Evolutionary conservation across 257 asterid genomes (phyloP).

Genomic region (Jaltomata sinuosa): DNA sequence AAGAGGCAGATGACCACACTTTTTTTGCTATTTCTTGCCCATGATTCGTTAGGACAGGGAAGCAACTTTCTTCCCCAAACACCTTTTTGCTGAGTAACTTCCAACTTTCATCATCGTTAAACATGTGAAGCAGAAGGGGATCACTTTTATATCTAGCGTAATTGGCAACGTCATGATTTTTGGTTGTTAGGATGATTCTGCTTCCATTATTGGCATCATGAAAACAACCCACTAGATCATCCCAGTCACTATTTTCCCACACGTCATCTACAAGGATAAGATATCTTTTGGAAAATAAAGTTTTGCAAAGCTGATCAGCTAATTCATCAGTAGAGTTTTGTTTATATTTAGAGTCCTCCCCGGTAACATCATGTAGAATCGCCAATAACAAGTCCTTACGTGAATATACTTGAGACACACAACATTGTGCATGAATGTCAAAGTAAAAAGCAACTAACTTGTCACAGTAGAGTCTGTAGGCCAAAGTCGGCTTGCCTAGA

Average conservation of each 20-base stretch:
- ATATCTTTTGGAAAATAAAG: not conserved
- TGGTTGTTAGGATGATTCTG: not conserved
- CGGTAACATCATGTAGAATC: not conserved
- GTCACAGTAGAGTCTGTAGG: not conserved
- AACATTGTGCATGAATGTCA: not conserved
- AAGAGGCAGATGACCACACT: constrained; percentile 2
- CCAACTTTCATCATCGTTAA: constrained; percentile 4
- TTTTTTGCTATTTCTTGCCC: not conserved
- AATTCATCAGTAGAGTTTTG: not conserved
- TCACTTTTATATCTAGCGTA: not conserved
- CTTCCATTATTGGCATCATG: not conserved
- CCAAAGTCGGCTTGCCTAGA: constrained; percentile 4
- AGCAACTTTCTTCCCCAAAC: not conserved
- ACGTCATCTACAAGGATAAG: constrained; percentile 9
- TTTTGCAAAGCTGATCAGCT: not conserved
- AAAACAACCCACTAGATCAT: not conserved
- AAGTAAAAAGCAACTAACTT: not conserved
- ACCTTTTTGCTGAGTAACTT: not conserved
- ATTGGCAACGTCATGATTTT: not conserved
- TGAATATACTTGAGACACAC: not conserved
- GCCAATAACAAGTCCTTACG: not conserved
- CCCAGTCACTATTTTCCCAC: not conserved
- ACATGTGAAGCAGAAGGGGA: not conserved
- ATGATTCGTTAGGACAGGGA: not conserved
- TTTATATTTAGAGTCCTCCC: not conserved